Evolutionary conservation across 768 basidiomycete genomes (phyloP).

Genomic region (Lactarius deliciosus): DNA sequence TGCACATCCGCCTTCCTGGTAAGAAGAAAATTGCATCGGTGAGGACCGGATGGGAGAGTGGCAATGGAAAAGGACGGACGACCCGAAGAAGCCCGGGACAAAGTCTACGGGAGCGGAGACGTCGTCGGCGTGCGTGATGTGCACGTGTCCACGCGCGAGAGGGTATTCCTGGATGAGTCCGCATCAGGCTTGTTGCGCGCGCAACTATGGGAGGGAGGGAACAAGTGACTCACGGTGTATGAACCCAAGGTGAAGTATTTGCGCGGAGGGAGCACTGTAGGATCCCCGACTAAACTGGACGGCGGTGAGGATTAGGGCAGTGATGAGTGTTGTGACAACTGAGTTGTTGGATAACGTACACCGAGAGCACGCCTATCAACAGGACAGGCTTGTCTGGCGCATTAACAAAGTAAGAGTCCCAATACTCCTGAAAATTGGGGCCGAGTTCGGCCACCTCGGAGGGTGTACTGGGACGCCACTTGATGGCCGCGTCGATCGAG

Average conservation of each 20-base stretch:
- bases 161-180: constrained; percentile 24
- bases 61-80: constrained; percentile 32
- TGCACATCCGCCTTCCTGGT: constrained; percentile 39
- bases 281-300: background rate
- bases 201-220: too few species aligned
- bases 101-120: constrained; percentile 29
- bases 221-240: constrained; percentile 12
- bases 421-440: constrained; percentile 29
- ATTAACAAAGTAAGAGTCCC: constrained; percentile 30
- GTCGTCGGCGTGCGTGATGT: constrained; percentile 31
- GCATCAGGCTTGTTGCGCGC: background rate
- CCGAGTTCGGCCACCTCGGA: constrained; percentile 32
- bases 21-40: background rate
- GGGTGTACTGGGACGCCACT: constrained; percentile 28
- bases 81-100: constrained; percentile 30
- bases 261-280: constrained; percentile 2
- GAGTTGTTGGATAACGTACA: constrained; percentile 19
- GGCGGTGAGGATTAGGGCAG: background rate
- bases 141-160: constrained; percentile 27
- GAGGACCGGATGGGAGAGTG: too few species aligned
- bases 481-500: constrained; percentile 32
- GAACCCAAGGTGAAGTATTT: constrained; percentile 28
- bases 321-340: background rate
- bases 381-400: constrained; percentile 31
- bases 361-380: constrained; percentile 17